A percentile compares a stretch with the other conserved stretches of the same genome.
These are phyloP conservation scores for Phylloporus arenicola DNA, from an alignment of 768 basidiomycete species.

Conservation along the genomic window DNA sequence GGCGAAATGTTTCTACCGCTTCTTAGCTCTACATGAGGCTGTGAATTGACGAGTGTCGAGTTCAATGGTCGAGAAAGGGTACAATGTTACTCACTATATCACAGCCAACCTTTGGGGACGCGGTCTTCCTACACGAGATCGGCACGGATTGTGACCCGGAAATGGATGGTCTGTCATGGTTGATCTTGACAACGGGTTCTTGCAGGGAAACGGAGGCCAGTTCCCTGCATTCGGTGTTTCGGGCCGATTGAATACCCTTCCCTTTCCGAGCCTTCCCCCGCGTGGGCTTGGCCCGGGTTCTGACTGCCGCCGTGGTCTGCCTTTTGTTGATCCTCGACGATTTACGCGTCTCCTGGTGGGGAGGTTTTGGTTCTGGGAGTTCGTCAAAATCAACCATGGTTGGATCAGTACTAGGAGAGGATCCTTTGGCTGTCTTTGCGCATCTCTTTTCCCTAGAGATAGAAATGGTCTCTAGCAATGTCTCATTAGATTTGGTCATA, in stretches of 20 bases:
- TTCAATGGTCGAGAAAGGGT: not conserved
- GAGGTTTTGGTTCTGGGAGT: conserved; percentile 18
- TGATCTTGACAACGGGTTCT: not conserved
- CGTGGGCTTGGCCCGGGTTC: conserved; percentile 21
- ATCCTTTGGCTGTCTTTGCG: conserved; percentile 30
- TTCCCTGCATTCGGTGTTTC: not conserved
- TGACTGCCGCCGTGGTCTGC: not conserved
- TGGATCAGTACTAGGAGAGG: conserved; percentile 23
- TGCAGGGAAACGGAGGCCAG: not conserved
- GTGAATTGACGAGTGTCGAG: not conserved
- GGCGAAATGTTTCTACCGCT: not conserved
- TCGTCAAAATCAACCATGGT: conserved; percentile 30
- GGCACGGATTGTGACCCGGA: not conserved
- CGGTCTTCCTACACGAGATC: not conserved
- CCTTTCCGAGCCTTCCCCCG: conserved; percentile 18
- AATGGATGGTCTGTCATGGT: not conserved
- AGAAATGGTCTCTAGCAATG: not conserved
- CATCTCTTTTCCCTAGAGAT: conserved; percentile 26
- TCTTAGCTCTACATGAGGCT: not conserved
- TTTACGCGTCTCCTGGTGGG: conserved; percentile 10
- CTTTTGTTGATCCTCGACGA: conserved; percentile 16
- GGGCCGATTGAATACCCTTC: conserved; percentile 1
- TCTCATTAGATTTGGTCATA: not conserved
- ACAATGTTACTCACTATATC: conserved; percentile 7
- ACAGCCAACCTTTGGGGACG: not conserved